Evolutionary conservation across 257 asterid species (phyloP).

Genomic region (Striga asiatica): DNA sequence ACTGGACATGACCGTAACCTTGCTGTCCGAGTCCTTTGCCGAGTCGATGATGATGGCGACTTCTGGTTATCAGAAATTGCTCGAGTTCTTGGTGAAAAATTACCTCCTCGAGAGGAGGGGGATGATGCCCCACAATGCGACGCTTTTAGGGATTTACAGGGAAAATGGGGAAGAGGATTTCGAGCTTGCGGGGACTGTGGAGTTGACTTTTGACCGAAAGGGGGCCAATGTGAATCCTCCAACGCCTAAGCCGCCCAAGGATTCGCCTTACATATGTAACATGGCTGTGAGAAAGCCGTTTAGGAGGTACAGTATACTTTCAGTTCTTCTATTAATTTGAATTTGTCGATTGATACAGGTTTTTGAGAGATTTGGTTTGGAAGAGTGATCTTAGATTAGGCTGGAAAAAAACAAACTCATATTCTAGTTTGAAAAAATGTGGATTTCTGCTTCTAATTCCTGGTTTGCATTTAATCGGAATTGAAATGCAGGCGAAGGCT

Average conservation of each 20-base stretch:
- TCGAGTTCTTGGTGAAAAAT: constrained; percentile 69
- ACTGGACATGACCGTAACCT: constrained; percentile 50
- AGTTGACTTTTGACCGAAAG: constrained; percentile 47
- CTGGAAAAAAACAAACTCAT: background rate
- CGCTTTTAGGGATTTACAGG: constrained; percentile 67
- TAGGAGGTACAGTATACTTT: constrained; percentile 37
- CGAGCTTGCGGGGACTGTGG: constrained; percentile 87
- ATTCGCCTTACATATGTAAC: constrained; percentile 77
- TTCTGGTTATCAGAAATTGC: constrained; percentile 48
- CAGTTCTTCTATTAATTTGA: background rate
- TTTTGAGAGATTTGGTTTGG: no score
- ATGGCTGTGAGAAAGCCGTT: constrained; percentile 83
- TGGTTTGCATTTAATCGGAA: no score
- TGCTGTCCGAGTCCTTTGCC: constrained; percentile 75
- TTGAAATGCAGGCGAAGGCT: no score
- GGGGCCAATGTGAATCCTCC: constrained; percentile 82
- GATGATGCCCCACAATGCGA: constrained; percentile 63
- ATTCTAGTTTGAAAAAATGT: no score
- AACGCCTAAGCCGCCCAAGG: constrained; percentile 70
- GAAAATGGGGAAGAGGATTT: constrained; percentile 63
- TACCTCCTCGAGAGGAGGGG: constrained; percentile 70
- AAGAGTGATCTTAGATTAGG: background rate
- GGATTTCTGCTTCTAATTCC: no score
- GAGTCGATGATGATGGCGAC: constrained; percentile 74
- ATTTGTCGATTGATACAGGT: background rate